Conservation (phyloP, 805 yeast species). For the Saturnispora gosingensis region DNA sequence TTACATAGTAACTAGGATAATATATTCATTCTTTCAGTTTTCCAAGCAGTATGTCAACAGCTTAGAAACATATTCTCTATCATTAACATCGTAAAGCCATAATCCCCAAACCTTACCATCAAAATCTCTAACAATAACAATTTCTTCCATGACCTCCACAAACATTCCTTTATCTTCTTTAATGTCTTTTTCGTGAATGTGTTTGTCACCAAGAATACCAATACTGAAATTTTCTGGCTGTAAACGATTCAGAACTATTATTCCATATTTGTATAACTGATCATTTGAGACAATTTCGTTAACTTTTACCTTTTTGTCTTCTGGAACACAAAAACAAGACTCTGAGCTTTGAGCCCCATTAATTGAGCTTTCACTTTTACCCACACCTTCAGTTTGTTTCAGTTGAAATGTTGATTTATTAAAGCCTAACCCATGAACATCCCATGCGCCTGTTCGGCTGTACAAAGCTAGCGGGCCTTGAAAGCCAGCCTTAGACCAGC, state of each 20-base stretch:
- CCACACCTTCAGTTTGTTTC: neutral
- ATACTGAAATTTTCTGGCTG: constrained; percentile 64
- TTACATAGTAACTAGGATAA: neutral
- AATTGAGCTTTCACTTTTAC: neutral
- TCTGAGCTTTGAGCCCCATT: constrained; percentile 3
- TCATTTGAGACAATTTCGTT: constrained; percentile 31
- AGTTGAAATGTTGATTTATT: constrained; percentile 3
- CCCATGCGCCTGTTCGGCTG: constrained; percentile 20
- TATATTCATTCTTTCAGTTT: constrained; percentile 4
- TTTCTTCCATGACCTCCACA: constrained; percentile 58
- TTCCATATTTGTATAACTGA: constrained; percentile 48
- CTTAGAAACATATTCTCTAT: constrained; percentile 50
- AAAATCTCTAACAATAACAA: constrained; percentile 59
- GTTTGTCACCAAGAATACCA: constrained; percentile 52
- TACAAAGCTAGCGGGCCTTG: constrained; percentile 66
- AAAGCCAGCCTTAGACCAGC: constrained; percentile 59
- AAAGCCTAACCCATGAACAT: constrained; percentile 2
- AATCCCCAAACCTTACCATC: constrained; percentile 67
- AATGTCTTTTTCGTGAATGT: constrained; percentile 24
- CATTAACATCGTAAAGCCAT: constrained; percentile 67
- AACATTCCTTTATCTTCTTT: constrained; percentile 38
- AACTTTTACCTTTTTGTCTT: constrained; percentile 7
- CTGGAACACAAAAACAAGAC: neutral
- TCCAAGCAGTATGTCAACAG: constrained; percentile 24
- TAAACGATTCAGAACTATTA: constrained; percentile 58